Conservation (phyloP, 164 flowering plant genomes). For the Chimonanthus salicifolius region DNA sequence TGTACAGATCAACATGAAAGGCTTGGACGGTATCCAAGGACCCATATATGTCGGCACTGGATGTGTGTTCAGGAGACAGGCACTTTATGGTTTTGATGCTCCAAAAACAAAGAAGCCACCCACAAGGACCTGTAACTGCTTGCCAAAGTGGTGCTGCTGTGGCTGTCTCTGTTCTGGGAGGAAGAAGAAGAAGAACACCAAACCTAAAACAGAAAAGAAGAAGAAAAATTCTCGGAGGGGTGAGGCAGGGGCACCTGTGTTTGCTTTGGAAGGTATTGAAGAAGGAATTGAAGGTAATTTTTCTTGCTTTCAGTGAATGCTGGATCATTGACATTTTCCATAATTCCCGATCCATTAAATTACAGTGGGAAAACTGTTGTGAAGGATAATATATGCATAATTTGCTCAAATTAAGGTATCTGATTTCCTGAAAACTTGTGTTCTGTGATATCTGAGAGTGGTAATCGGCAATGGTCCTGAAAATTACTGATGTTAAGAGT, state of each 20-base stretch:
- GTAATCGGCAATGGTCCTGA: no score
- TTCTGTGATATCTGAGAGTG: not conserved
- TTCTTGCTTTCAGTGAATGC: no score
- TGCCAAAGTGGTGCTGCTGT: constrained; percentile 60
- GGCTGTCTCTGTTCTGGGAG: constrained; percentile 34
- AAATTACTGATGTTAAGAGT: no score
- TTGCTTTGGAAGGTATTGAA: constrained; percentile 41
- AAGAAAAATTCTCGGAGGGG: constrained; percentile 24
- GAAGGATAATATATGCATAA: no score
- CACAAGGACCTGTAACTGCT: constrained; percentile 55
- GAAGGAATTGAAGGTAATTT: constrained; percentile 45
- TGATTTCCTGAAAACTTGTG: no score
- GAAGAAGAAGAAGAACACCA: constrained; percentile 41
- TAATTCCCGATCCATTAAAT: no score
- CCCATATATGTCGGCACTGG: constrained; percentile 84
- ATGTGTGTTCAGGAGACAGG: constrained; percentile 66
- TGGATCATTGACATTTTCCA: not conserved
- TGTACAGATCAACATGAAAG: constrained; percentile 69
- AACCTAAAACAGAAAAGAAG: constrained; percentile 42
- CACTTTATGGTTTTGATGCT: constrained; percentile 64
- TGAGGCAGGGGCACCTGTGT: constrained; percentile 27
- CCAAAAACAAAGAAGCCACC: constrained; percentile 49
- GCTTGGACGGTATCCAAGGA: constrained; percentile 80
- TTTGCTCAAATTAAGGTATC: no score
- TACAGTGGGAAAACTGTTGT: no score